Conservation (phyloP, 768 basidiomycete species). For the Coprinellus micaceus region DNA sequence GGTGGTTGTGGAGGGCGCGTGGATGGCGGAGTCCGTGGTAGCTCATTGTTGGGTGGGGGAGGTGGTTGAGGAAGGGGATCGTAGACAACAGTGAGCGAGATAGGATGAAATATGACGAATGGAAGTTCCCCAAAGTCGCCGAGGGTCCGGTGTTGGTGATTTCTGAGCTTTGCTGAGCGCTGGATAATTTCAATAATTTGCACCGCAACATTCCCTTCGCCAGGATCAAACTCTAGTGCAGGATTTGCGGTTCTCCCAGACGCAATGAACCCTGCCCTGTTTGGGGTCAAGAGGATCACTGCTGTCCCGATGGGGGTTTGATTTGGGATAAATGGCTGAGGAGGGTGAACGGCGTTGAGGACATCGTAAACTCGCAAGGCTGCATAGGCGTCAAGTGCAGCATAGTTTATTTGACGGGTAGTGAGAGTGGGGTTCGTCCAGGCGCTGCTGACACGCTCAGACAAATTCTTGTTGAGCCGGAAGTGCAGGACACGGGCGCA, state of each 20-base stretch:
- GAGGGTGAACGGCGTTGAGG: slow-evolving; percentile 18
- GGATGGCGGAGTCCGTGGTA: too few relatives aligned
- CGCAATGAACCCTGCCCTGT: neutral
- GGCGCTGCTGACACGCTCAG: slow-evolving; percentile 13
- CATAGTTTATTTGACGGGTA: slow-evolving; percentile 9
- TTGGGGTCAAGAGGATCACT: slow-evolving; percentile 10
- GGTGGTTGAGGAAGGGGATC: neutral
- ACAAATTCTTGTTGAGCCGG: slow-evolving; percentile 16
- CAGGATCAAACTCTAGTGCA: neutral
- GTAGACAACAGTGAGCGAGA: slow-evolving; percentile 6
- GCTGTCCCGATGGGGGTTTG: neutral
- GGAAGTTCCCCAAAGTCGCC: slow-evolving; percentile 14
- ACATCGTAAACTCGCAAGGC: slow-evolving; percentile 16
- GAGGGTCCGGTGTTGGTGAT: slow-evolving; percentile 12
- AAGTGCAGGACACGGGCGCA: slow-evolving; percentile 22
- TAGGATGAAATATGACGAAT: slow-evolving; percentile 12
- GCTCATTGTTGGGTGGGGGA: neutral
- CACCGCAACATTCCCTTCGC: too few relatives aligned
- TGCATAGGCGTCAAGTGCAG: slow-evolving; percentile 16
- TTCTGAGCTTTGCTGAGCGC: slow-evolving; percentile 14
- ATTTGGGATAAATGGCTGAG: slow-evolving; percentile 6
- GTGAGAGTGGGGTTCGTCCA: slow-evolving; percentile 17
- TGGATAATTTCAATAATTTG: slow-evolving; percentile 11
- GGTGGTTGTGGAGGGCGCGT: neutral
- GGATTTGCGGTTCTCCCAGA: neutral